These are phyloP conservation scores for Piedraia hortae DNA, from an alignment of 2,329 filamentous ascomycete species.

Conservation along the genomic window DNA sequence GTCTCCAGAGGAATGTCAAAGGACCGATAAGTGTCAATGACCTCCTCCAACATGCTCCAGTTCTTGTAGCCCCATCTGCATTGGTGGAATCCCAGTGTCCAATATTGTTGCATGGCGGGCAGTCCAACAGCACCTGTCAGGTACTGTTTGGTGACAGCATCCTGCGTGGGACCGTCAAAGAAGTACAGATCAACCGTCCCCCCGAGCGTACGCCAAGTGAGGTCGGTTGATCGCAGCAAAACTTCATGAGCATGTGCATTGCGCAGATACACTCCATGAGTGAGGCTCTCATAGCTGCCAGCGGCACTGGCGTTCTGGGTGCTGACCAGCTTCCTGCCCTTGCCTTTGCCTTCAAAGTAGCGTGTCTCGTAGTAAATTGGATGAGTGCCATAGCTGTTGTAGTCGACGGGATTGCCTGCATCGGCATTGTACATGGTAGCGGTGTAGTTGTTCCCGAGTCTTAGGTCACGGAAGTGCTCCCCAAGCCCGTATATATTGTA, in stretches of 20 bases:
- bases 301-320: conserved; percentile 24
- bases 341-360: conserved; percentile 32
- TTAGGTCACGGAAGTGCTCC: conserved; percentile 42
- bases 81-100: conserved; percentile 57
- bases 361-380: conserved; percentile 57
- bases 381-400: conserved; percentile 51
- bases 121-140: conserved; percentile 37
- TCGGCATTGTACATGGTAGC: conserved; percentile 42
- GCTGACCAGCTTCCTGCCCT: conserved; percentile 24
- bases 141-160: conserved; percentile 39
- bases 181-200: conserved; percentile 40
- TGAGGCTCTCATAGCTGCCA: conserved; percentile 33
- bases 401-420: conserved; percentile 17
- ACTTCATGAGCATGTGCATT: conserved; percentile 56
- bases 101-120: conserved; percentile 59
- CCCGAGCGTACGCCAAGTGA: conserved; percentile 49
- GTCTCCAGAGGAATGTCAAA: conserved; percentile 30
- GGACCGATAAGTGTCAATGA: conserved; percentile 17
- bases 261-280: conserved; percentile 51
- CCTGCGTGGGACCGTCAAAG: conserved; percentile 31
- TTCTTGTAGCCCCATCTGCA: conserved; percentile 62
- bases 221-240: conserved; percentile 30
- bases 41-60: conserved; percentile 35
- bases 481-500: conserved; percentile 34
- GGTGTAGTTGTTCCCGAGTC: conserved; percentile 46